Evolutionary conservation across 2,329 filamentous ascomycete species (phyloP), one percentile per base, ranked within the genome.

Genomic region (Phialocephala subalpina): DNA sequence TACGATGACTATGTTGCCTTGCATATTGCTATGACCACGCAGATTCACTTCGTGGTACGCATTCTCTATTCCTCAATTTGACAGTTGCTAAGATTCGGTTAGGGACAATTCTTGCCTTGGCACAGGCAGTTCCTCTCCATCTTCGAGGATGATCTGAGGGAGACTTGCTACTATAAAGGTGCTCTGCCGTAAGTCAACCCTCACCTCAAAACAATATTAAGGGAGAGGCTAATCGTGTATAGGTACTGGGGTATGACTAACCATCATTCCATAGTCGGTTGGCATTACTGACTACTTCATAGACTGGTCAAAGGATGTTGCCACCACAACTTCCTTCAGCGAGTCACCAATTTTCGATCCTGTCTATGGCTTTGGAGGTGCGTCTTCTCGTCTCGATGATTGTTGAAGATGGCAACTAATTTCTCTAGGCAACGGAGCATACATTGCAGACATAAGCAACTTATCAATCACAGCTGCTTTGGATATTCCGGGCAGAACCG

Each of bases 21-120:
- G 22, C 62, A 64, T 33, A 64, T 64, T 40, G 35, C 45, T n/a
- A 59, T 60, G 45, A 56, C 62, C 9, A 33, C 22, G 45, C 25
- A 56, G 16, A 49, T 60, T 55, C 62, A 64, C 49, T 56, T 64
- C 36, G 33, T 25, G n/a, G 62, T 60, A 64, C 11, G 22, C n/a
- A 49, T 20, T n/a, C 18, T 52, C 7, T 20, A 60, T 49, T 33
- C 22, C 27, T 22, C 25, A 12, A 22, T 47, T 33, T 56, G 35
- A 20, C 22, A 33, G 25, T 20, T 56, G 25, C 27, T 56, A 22
- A 29, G 22, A 56, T 16, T 35, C 38, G 33, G 25, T 57, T 14
- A 63, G 42, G 76, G 74, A 59, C 72, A 77, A 40, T 82, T 82
- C 73, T 73, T 81, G 2, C 73, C 77, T n/a, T 81, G 78, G 78